Conservation (phyloP, 2,329 filamentous ascomycete species). For the Diaporthe destruens region DNA sequence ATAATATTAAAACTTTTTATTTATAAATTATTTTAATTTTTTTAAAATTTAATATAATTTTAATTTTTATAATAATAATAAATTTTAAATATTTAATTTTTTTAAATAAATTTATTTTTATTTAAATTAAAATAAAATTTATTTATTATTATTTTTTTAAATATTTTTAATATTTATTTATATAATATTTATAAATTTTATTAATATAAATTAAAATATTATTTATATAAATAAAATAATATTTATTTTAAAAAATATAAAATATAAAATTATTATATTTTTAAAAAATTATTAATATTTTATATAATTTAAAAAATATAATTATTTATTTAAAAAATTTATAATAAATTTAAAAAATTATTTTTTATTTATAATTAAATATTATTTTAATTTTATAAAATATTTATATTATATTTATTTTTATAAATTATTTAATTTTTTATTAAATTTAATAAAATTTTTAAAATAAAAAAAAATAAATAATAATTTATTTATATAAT, state of each 20-base stretch:
- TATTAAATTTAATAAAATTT: no score
- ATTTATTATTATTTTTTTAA: not conserved
- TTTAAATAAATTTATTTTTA: not conserved
- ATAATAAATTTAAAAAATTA: not conserved
- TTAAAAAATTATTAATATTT: not conserved
- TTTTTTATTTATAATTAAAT: not conserved
- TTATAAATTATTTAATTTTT: no score
- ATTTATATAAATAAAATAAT: not conserved
- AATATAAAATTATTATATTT: not conserved
- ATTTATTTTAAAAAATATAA: not conserved
- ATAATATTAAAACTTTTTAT: not conserved
- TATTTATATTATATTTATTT: no score
- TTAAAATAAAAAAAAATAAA: no score
- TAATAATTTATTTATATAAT: no score
- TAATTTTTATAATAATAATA: not conserved
- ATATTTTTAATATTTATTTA: not conserved
- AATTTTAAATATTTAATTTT: not conserved
- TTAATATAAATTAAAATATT: not conserved
- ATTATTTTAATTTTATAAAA: not conserved
- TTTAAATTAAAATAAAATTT: not conserved
- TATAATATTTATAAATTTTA: not conserved
- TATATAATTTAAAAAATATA: not conserved
- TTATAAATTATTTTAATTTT: not conserved
- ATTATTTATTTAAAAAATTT: not conserved
- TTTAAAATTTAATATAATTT: not conserved